phyloP scores from a whole-genome alignment of 441 rosid species.

The Macaranga tanarius region DNA sequence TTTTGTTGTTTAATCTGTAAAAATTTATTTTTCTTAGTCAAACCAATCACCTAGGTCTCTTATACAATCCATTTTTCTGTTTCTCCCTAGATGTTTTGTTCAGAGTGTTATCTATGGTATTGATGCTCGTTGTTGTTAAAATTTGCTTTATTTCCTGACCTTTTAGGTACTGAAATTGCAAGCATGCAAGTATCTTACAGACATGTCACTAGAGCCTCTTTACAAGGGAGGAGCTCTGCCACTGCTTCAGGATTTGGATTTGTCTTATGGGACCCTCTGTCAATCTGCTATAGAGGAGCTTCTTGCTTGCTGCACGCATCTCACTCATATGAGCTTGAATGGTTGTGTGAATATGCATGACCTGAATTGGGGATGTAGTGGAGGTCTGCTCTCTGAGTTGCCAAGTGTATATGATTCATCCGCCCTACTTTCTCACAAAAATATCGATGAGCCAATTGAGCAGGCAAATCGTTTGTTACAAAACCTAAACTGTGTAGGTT shows the following conservation, averaged over 20 bases:
- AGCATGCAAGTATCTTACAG: slow-evolving; percentile 91
- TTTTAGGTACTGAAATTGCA: slow-evolving; percentile 84
- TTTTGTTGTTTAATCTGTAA: background rate
- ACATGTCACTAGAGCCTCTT: slow-evolving; percentile 87
- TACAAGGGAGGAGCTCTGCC: slow-evolving; percentile 84
- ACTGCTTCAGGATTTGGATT: slow-evolving; percentile 77
- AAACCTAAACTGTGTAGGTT: slow-evolving; percentile 89
- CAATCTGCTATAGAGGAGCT: slow-evolving; percentile 93
- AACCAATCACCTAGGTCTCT: background rate
- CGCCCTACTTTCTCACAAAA: slow-evolving; percentile 28
- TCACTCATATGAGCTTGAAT: slow-evolving; percentile 91
- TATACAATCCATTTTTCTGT: background rate
- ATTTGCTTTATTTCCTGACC: slow-evolving; percentile 16
- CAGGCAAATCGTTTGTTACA: slow-evolving; percentile 71
- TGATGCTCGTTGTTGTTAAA: background rate
- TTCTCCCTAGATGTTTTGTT: background rate
- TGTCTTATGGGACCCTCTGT: slow-evolving; percentile 91
- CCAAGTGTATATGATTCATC: slow-evolving; percentile 30
- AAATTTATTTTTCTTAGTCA: background rate
- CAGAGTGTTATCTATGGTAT: background rate
- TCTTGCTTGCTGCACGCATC: slow-evolving; percentile 86
- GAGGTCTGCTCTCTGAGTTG: slow-evolving; percentile 41
- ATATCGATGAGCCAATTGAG: slow-evolving; percentile 38
- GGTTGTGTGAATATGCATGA: slow-evolving; percentile 95
- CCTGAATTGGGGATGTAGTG: slow-evolving; percentile 74